These are phyloP conservation scores for Pseudodiploospora longispora DNA, from an alignment of 2,329 filamentous ascomycete genomes.

Conservation along the genomic window DNA sequence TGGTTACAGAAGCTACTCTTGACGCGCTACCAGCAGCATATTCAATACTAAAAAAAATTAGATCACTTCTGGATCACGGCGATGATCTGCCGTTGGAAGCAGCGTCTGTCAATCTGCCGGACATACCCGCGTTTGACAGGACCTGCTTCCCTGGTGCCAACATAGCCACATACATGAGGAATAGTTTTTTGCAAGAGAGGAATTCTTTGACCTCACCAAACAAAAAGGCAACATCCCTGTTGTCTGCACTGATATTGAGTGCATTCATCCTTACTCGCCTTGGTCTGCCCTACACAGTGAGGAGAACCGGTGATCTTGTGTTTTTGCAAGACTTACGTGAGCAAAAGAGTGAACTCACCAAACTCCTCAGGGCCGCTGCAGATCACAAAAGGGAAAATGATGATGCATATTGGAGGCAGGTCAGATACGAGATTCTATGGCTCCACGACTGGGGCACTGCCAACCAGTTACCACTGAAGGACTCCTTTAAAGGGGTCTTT, in stretches of 20 bases:
- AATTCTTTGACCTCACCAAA: constrained; percentile 60
- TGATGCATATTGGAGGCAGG: constrained; percentile 54
- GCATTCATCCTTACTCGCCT: constrained; percentile 46
- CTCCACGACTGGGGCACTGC: constrained; percentile 62
- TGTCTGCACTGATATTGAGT: constrained; percentile 56
- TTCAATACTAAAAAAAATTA: constrained; percentile 49
- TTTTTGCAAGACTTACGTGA: constrained; percentile 57
- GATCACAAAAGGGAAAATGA: constrained; percentile 47
- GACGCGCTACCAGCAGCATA: constrained; percentile 55
- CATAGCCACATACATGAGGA: constrained; percentile 23
- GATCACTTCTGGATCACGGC: constrained; percentile 49
- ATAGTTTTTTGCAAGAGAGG: constrained; percentile 45
- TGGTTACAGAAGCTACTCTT: constrained; percentile 50
- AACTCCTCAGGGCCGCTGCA: constrained; percentile 47
- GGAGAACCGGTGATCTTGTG: constrained; percentile 52
- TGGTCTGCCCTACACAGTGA: constrained; percentile 43
- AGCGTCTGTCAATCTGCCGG: constrained; percentile 15
- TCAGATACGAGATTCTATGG: constrained; percentile 62
- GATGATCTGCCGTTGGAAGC: constrained; percentile 1
- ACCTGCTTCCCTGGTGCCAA: constrained; percentile 15
- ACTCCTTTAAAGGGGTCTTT: constrained; percentile 41
- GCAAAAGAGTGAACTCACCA: constrained; percentile 51
- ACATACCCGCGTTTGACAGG: constrained; percentile 23
- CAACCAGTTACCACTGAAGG: constrained; percentile 9
- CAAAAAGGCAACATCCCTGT: constrained; percentile 44